Evolutionary conservation across 176 grass and related monocot species (phyloP).

Genomic region (Coix lacrymajobi): DNA sequence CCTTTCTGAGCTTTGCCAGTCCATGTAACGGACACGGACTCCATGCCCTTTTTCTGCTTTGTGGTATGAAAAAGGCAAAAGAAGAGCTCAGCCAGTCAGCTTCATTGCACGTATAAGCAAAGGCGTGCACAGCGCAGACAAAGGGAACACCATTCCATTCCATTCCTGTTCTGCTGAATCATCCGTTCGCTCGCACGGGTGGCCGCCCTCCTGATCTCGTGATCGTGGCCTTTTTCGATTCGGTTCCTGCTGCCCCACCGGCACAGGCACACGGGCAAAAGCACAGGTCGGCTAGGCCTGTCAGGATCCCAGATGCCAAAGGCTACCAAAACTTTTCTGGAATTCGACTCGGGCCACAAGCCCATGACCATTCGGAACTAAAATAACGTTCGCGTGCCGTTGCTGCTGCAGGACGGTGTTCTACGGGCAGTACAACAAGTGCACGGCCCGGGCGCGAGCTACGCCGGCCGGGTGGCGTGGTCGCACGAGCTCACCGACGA

Average conservation of each 20-base stretch:
- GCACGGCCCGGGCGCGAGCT: slow-evolving; percentile 52
- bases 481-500: slow-evolving; percentile 85
- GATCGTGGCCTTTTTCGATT: slow-evolving; percentile 6
- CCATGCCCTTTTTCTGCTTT: not conserved
- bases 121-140: not conserved
- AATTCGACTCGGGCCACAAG: too few relatives aligned
- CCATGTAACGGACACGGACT: not conserved
- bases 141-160: not conserved
- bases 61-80: not conserved
- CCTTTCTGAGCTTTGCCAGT: not conserved
- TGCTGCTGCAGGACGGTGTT: slow-evolving; percentile 77
- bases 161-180: slow-evolving; percentile 7
- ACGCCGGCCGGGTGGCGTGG: slow-evolving; percentile 63
- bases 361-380: too few relatives aligned
- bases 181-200: slow-evolving; percentile 6
- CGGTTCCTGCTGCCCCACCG: not conserved
- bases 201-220: not conserved
- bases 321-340: not conserved
- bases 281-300: not conserved
- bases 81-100: not conserved
- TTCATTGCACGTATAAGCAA: not conserved
- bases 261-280: not conserved
- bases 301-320: not conserved
- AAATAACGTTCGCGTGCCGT: not conserved
- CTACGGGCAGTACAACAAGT: slow-evolving; percentile 97